phyloP scores from a whole-genome alignment of 1,139 yeast species.

The Geotrichum candidum region DNA sequence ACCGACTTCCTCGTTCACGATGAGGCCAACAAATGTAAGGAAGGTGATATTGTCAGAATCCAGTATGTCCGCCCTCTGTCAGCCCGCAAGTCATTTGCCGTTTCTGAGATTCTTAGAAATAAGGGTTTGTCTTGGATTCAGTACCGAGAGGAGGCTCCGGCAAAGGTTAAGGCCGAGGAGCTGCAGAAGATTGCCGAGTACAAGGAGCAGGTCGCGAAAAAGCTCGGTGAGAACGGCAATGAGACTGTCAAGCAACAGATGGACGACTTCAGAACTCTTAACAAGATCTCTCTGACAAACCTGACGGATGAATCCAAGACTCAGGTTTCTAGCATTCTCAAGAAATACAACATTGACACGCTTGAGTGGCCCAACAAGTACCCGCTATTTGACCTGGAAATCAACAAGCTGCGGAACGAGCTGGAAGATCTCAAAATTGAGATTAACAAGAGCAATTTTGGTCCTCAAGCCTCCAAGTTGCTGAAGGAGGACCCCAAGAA shows the following conservation, averaged over 20 bases:
- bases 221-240: conserved; percentile 24
- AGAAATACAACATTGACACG: conserved; percentile 47
- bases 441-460: conserved; percentile 25
- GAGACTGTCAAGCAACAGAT: conserved; percentile 25
- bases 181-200: conserved; percentile 45
- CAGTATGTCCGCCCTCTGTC: conserved; percentile 86
- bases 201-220: conserved; percentile 33
- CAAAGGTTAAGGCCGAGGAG: conserved; percentile 59
- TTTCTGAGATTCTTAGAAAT: conserved; percentile 83
- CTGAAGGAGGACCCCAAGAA: conserved; percentile 31
- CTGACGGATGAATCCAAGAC: conserved; percentile 11
- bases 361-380: conserved; percentile 47
- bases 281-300: conserved; percentile 8
- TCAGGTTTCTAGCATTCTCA: conserved; percentile 31
- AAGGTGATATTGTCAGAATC: conserved; percentile 92
- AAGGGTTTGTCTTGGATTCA: conserved; percentile 88
- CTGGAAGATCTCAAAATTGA: conserved; percentile 26
- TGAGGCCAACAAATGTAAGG: conserved; percentile 84
- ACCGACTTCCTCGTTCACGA: conserved; percentile 90
- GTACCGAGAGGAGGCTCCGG: conserved; percentile 69
- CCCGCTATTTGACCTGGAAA: conserved; percentile 28
- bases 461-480: conserved; percentile 27
- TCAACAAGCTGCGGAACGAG: conserved; percentile 25
- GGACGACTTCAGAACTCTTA: conserved; percentile 25
- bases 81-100: conserved; percentile 79